Base-by-base conservation (phyloP, 768 basidiomycete species). In the Rhodotorula toruloides region DNA sequence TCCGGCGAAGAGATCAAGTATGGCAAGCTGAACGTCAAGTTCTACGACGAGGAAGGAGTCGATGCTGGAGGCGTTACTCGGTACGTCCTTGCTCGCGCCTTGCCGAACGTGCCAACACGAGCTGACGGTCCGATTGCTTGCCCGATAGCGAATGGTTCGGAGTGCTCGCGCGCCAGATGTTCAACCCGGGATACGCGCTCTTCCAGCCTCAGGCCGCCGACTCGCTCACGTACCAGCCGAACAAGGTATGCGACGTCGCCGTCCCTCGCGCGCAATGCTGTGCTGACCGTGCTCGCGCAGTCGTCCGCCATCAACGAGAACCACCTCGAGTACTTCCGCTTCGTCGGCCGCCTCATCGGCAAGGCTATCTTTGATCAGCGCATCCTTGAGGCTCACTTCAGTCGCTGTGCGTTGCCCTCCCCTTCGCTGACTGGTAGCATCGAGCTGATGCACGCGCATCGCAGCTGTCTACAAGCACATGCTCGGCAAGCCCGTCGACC, bases 181-280 rank as follows among this genome's bases (percentile, higher is more conserved):
- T 99, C 79, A 91, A 99, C 77, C 94, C 96, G 32, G 91, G 94
- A 79, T 96, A 96, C 73, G 94, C 92, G 9, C 83, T 98, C 34
- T 99, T 99, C 85, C 91, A 98, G 76, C 94, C 96, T 25, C 96
- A 91, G 76, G 92, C 91, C 0, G 93, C 91, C 8, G 96, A 96
- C 78, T 85, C 86, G 73, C 83, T 90, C 58, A 96, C 94, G 1
- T 99, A 98, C 75, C 96, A 98, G 78, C 93, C 94, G 3, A 79
- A 79, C 68, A 79, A 79, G 64, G 72, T 74, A 29, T 61, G 2
- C 31, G 71, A 61, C 31, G 36, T 42, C 27, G 39, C 3, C 17
- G 36, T 9, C 27, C 12, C 36, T 39, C 40, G 91, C 4, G 76
- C 77, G 56, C 76, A 76, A 50, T 61, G 64, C 43, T 64, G 64